Percentiles rank a stretch among this genome's conserved stretches.
Evolutionary conservation across 2,329 filamentous ascomycete genomes (phyloP).

Genomic region (Cladosporium cucumerinum): DNA sequence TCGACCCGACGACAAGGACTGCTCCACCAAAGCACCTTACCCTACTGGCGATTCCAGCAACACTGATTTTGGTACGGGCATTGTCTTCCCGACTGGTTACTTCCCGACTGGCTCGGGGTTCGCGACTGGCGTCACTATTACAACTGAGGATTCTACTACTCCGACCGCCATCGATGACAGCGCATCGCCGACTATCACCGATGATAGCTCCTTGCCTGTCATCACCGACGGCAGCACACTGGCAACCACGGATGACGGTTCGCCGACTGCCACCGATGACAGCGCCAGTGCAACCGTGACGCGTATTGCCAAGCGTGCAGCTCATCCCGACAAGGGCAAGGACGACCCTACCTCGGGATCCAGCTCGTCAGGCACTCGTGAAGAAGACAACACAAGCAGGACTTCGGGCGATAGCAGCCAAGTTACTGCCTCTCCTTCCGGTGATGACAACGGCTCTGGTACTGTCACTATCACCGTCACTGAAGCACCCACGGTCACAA

Average conservation of each 20-base stretch:
- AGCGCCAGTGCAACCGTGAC: not conserved
- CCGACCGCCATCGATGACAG: not conserved
- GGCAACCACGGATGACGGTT: not conserved
- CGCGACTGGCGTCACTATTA: not conserved
- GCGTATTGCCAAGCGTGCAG: not conserved
- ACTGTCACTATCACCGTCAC: not conserved
- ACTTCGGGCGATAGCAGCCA: not conserved
- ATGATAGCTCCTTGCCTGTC: not conserved
- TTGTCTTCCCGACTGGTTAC: not conserved
- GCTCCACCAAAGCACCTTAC: constrained; percentile 3
- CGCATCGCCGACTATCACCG: not conserved
- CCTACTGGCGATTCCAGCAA: constrained; percentile 1
- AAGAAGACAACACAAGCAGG: not conserved
- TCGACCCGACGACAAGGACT: constrained; percentile 3
- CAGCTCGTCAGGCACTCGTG: not conserved
- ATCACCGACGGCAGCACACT: not conserved
- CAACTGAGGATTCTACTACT: not conserved
- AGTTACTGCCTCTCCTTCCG: not conserved
- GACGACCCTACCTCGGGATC: not conserved
- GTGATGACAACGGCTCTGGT: not conserved
- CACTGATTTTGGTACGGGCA: not conserved
- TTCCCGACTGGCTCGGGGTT: not conserved
- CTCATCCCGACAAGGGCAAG: constrained; percentile 11
- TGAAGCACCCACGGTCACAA: not conserved
- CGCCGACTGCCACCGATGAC: not conserved